Conservation (phyloP, 768 basidiomycete genomes). For the Phlebiopsis flavidoalba region DNA sequence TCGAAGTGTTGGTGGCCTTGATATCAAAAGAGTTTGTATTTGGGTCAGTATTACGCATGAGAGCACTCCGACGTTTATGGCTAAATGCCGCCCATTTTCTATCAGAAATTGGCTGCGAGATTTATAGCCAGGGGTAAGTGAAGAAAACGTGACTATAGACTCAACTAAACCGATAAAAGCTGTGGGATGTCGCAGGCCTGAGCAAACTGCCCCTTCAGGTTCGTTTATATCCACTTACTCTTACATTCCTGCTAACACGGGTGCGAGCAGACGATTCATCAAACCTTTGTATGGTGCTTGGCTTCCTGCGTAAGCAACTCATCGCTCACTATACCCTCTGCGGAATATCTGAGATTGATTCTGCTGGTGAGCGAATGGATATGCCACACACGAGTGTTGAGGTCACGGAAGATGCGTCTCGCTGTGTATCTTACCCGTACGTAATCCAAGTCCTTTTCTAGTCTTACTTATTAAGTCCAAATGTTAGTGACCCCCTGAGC, state of each 20-base stretch:
- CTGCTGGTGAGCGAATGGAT: conserved; percentile 56
- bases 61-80: too few species aligned
- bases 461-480: neutral
- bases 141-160: neutral
- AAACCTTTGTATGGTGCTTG: conserved; percentile 87
- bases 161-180: conserved; percentile 38
- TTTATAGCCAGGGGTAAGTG: conserved; percentile 67
- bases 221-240: conserved; percentile 7
- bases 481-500: conserved; percentile 62
- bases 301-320: conserved; percentile 66
- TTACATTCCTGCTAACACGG: neutral
- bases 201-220: conserved; percentile 71
- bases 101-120: conserved; percentile 82
- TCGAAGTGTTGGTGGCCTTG: conserved; percentile 73
- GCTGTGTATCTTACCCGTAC: conserved; percentile 80
- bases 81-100: neutral
- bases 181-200: conserved; percentile 74
- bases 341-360: too few species aligned
- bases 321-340: too few species aligned
- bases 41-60: conserved; percentile 41
- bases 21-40: conserved; percentile 86
- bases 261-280: conserved; percentile 63
- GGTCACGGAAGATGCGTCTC: conserved; percentile 76
- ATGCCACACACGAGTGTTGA: conserved; percentile 83
- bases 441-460: conserved; percentile 14